Conservation (phyloP, 441 rosid genomes). For the Populus hybrid region DNA sequence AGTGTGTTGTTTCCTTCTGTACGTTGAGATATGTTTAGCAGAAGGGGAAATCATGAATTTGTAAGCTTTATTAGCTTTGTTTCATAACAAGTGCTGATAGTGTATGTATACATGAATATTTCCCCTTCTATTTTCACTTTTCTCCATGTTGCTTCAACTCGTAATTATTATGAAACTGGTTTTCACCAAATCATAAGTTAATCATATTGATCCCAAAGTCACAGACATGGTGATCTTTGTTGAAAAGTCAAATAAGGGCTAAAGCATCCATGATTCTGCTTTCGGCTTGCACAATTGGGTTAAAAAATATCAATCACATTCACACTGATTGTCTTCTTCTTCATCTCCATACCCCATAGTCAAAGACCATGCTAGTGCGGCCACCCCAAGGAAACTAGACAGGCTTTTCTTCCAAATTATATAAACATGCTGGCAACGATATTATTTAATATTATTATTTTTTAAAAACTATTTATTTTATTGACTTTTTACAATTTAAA, state of each 20-base stretch:
- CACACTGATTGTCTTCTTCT: no score
- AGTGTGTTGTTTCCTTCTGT: constrained; percentile 52
- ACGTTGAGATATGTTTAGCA: constrained; percentile 45
- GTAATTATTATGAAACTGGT: constrained; percentile 34
- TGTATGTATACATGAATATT: constrained; percentile 40
- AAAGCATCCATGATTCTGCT: constrained; percentile 12
- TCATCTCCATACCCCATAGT: no score
- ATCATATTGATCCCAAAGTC: constrained; percentile 33
- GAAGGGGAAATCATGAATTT: constrained; percentile 44
- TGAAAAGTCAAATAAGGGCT: constrained; percentile 3
- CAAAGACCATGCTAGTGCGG: no score
- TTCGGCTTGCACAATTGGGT: not conserved
- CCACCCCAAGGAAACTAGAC: no score
- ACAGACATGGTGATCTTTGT: constrained; percentile 25
- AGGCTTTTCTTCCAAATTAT: no score
- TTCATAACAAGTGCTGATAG: constrained; percentile 35
- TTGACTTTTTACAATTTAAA: no score
- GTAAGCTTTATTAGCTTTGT: constrained; percentile 37
- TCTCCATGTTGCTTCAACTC: constrained; percentile 21
- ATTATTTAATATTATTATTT: no score
- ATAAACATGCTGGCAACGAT: no score
- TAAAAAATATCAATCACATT: no score
- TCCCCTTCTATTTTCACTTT: constrained; percentile 23
- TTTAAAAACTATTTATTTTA: no score
- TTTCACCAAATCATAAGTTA: constrained; percentile 29